phyloP scores from a whole-genome alignment of 169 alveolate genomes.

The Plasmodium adleri region DNA sequence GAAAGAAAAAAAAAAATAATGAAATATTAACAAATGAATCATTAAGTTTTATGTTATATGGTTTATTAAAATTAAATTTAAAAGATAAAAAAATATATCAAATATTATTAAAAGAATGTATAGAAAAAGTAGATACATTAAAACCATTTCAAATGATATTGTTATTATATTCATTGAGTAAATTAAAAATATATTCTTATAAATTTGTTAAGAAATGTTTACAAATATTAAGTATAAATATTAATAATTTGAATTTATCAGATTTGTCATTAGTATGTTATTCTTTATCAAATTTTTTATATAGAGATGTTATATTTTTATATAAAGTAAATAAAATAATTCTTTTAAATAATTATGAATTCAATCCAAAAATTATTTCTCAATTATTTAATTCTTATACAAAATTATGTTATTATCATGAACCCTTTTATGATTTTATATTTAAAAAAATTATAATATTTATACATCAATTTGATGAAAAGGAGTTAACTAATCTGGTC shows the following conservation, averaged over 20 bases:
- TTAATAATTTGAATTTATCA: constrained; percentile 31
- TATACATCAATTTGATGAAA: constrained; percentile 63
- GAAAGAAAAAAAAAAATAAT: constrained; percentile 54
- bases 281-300: constrained; percentile 56
- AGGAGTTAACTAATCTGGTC: constrained; percentile 43
- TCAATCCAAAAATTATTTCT: constrained; percentile 22
- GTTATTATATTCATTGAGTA: constrained; percentile 44
- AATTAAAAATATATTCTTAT: constrained; percentile 52
- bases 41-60: constrained; percentile 36
- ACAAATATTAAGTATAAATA: constrained; percentile 41
- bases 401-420: constrained; percentile 51
- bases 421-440: constrained; percentile 54
- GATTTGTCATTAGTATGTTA: constrained; percentile 56
- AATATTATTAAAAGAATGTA: constrained; percentile 52
- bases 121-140: constrained; percentile 24
- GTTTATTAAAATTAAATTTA: constrained; percentile 42
- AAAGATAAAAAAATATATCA: constrained; percentile 44
- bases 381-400: constrained; percentile 61
- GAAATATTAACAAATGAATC: constrained; percentile 51
- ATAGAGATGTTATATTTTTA: constrained; percentile 49
- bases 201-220: constrained; percentile 55
- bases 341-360: constrained; percentile 24
- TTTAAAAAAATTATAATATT: constrained; percentile 28
- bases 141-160: constrained; percentile 46
- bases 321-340: constrained; percentile 46